A percentile compares a stretch with the other conserved stretches of the same genome.
Evolutionary conservation across 257 asterid genomes (phyloP).

Genomic region (Schizonepeta tenuifolia): DNA sequence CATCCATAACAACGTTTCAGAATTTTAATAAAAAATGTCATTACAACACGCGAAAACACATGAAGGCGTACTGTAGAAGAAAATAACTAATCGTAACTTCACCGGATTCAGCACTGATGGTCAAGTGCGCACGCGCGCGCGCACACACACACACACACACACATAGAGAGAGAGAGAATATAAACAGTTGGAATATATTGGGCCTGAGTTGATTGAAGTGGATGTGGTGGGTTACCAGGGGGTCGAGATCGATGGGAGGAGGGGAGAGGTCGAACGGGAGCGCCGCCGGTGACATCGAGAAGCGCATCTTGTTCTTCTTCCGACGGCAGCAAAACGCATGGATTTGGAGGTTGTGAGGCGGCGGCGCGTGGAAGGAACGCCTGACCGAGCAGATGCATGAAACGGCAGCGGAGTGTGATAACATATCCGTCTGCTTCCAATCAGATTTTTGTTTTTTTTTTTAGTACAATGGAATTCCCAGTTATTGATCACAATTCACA

Average conservation of each 20-base stretch:
- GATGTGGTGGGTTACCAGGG: conserved; percentile 45
- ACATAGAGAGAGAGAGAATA: neutral
- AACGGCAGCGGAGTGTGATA: conserved; percentile 34
- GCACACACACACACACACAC: neutral
- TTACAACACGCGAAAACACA: neutral
- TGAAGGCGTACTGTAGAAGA: neutral
- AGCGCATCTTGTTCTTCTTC: conserved; percentile 24
- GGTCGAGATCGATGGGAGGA: conserved; percentile 89
- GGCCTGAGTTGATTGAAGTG: neutral
- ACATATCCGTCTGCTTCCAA: conserved; percentile 34
- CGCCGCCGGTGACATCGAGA: conserved; percentile 37
- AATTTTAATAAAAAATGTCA: too few relatives aligned
- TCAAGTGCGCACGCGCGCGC: neutral
- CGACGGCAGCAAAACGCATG: conserved; percentile 32
- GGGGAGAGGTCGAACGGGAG: conserved; percentile 91
- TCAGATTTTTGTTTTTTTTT: neutral
- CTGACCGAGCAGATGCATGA: conserved; percentile 27
- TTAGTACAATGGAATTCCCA: too few relatives aligned
- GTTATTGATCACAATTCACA: too few relatives aligned
- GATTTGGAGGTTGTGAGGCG: conserved; percentile 37
- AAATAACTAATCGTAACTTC: conserved; percentile 8
- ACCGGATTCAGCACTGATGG: conserved; percentile 4
- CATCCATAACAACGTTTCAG: neutral
- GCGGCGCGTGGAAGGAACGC: conserved; percentile 40
- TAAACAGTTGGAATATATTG: neutral